Conservation (phyloP, 1,284 basidiomycete species). For the Ceratobasidium sp. region DNA sequence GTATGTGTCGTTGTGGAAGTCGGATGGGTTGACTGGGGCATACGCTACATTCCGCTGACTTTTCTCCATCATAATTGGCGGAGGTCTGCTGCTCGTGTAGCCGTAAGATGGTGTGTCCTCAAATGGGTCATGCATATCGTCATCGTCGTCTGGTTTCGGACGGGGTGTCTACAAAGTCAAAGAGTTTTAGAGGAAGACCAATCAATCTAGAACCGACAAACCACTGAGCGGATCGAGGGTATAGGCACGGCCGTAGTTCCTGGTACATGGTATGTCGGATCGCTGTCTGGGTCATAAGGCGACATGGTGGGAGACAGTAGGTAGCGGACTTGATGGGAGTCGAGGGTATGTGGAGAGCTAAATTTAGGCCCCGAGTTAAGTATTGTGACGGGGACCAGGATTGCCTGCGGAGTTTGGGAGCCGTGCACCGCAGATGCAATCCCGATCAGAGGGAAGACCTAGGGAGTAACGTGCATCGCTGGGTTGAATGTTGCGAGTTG, state of each 20-base stretch:
- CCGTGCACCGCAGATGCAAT: neutral
- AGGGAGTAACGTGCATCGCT: neutral
- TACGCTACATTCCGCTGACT: neutral
- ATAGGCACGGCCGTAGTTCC: neutral
- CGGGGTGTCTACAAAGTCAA: neutral
- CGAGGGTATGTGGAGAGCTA: neutral
- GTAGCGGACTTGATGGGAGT: neutral
- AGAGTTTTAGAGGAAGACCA: neutral
- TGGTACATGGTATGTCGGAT: constrained; percentile 7
- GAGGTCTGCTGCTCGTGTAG: neutral
- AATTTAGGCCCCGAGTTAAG: neutral
- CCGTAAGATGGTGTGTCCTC: constrained; percentile 13
- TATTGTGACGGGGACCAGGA: neutral
- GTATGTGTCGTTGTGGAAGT: constrained; percentile 5
- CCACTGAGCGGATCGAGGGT: neutral
- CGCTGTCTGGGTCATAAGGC: constrained; percentile 4
- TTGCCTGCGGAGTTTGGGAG: neutral
- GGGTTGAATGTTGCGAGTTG: too few species aligned
- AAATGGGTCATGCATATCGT: constrained; percentile 3
- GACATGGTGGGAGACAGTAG: neutral
- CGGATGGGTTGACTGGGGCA: constrained; percentile 18
- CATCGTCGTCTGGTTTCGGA: neutral
- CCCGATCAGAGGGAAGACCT: neutral
- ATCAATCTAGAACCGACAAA: neutral
- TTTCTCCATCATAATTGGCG: constrained; percentile 24